Conservation (phyloP, 148 eudicot species). For the Amaranthus cruentus region DNA sequence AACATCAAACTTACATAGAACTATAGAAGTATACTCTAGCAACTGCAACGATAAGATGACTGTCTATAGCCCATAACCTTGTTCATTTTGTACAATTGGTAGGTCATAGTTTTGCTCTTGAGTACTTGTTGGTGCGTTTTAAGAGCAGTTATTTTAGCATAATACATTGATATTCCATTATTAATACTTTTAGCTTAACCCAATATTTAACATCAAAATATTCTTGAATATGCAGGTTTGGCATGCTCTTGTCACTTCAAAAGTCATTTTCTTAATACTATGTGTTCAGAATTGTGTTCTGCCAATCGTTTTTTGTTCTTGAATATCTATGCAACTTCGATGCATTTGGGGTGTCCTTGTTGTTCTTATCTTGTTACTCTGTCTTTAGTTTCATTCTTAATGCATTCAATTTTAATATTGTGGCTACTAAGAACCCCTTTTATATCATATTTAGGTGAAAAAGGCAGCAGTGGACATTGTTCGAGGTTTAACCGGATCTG, state of each 20-base stretch:
- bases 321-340: neutral
- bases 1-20: neutral
- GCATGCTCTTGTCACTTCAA: too few species aligned
- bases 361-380: neutral
- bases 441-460: slow-evolving; percentile 45
- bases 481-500: slow-evolving; percentile 87
- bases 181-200: too few species aligned
- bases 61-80: neutral
- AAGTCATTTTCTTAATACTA: too few species aligned
- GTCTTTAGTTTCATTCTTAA: neutral
- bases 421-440: neutral
- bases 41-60: too few species aligned
- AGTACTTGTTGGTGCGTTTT: neutral
- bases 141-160: neutral
- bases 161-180: neutral
- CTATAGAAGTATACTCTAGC: too few species aligned
- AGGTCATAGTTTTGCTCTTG: neutral
- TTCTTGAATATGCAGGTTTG: too few species aligned
- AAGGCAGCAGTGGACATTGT: slow-evolving; percentile 87
- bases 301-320: neutral
- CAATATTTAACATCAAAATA: too few species aligned
- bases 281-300: too few species aligned
- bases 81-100: neutral
- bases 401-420: neutral
- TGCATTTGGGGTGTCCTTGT: neutral